Percentiles rank a stretch among this genome's conserved stretches.
Evolutionary conservation across 257 asterid genomes (phyloP).

Genomic region (Ilex aquifolium): DNA sequence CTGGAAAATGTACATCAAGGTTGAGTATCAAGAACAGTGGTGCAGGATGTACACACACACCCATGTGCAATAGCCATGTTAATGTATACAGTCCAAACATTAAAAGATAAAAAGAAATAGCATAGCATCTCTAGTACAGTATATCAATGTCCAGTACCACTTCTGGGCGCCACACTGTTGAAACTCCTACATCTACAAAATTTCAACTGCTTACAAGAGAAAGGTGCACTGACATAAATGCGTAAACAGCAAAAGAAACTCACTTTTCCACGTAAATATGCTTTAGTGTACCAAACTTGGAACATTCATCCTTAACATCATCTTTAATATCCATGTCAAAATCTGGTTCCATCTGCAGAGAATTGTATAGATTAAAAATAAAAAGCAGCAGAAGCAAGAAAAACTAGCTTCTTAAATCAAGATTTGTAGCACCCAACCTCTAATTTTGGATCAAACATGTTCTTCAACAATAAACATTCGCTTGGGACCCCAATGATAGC

Average conservation of each 20-base stretch:
- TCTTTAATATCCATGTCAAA: conserved; percentile 73
- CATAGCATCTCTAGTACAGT: no score
- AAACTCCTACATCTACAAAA: no score
- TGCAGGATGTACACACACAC: no score
- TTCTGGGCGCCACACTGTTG: no score
- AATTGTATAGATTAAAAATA: conserved; percentile 4
- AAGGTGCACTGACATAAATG: no score
- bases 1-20: not conserved
- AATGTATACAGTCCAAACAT: no score
- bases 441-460: conserved; percentile 60
- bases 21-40: not conserved
- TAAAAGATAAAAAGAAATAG: no score
- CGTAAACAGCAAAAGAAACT: conserved; percentile 14
- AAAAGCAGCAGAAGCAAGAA: conserved; percentile 1
- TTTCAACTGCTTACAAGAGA: no score
- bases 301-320: conserved; percentile 58
- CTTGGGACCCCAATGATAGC: conserved; percentile 54
- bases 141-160: no score
- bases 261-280: conserved; percentile 66
- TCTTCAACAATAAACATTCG: conserved; percentile 64
- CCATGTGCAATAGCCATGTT: not conserved
- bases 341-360: conserved; percentile 53
- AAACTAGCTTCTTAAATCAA: not conserved
- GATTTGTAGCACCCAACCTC: conserved; percentile 38
- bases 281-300: conserved; percentile 48